Conservation (phyloP, 78 protist species). For the Dictyostelium capitatum region DNA sequence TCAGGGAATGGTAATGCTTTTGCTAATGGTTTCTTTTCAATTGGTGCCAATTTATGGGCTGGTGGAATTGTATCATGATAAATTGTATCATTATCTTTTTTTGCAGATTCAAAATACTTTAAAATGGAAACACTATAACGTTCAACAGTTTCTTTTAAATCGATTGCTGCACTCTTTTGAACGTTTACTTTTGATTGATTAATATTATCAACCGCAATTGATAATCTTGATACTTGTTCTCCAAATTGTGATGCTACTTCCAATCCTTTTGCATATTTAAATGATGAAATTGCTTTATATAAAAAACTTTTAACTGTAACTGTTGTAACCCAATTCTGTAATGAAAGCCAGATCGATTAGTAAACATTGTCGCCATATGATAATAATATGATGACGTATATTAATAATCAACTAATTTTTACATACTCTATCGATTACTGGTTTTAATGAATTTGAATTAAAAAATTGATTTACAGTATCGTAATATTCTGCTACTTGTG, state of each 20-base stretch:
- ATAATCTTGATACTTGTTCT: slow-evolving; percentile 65
- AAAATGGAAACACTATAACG: neutral
- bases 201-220: slow-evolving; percentile 20
- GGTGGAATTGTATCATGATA: slow-evolving; percentile 72
- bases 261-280: slow-evolving; percentile 8
- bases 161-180: slow-evolving; percentile 4
- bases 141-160: slow-evolving; percentile 38
- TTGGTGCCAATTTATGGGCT: slow-evolving; percentile 59
- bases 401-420: neutral
- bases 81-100: slow-evolving; percentile 82
- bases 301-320: slow-evolving; percentile 12
- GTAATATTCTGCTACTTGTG: slow-evolving; percentile 65
- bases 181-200: slow-evolving; percentile 24
- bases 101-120: slow-evolving; percentile 27
- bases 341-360: too few relatives aligned
- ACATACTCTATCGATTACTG: slow-evolving; percentile 52
- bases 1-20: slow-evolving; percentile 76
- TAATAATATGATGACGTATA: neutral
- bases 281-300: slow-evolving; percentile 42
- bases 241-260: slow-evolving; percentile 42
- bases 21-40: slow-evolving; percentile 74
- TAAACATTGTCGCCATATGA: neutral
- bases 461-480: slow-evolving; percentile 25
- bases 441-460: slow-evolving; percentile 30
- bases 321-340: slow-evolving; percentile 21